Evolutionary conservation across 257 asterid species (phyloP), one percentile per base, ranked within the genome.

Genomic region (Plantago elongata): DNA sequence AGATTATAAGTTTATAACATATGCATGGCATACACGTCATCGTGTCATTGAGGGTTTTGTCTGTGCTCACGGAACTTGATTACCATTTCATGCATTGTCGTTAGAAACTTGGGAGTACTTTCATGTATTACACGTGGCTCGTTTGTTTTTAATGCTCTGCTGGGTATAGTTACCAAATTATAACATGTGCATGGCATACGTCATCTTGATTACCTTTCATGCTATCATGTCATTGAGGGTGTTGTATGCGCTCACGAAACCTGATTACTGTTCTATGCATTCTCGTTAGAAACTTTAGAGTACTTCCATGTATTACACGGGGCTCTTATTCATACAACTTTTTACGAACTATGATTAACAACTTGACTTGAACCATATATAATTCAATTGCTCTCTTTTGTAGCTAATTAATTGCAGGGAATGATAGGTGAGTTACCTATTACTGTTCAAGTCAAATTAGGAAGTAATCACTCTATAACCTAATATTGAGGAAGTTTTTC

Each of bases 401-500:
- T 49, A 49, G 22, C 54, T 9, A 49, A 49, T 51, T 51, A 17
- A 51, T 51, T 51, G n/a, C 38, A 51, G n/a, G 37, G 57, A 51
- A 9, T 13, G 9, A 22, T 22, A 22, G 27, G 27, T 22, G 27
- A 22, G 27, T 22, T 22, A 22, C 27, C 27, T 22, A 22, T 22
- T 22, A 22, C 1, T 22, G 27, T 22, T 22, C 27, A 22, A 22
- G 1, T 22, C 27, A 22, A 22, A 22, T 22, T 22, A 22, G 2
- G 27, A 22, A 22, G 27, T 22, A 22, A 22, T 22, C 27, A 22
- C 27, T 22, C 2, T 1, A 22, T 22, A 1, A 1, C 27, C 27
- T 22, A 22, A 22, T 22, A 22, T 22, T 22, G 1, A 22, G 27
- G 27, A 22, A 22, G 27, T 22, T 22, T 22, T 22, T 22, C 27